Conservation (phyloP, 441 rosid genomes). For the Pelargonium myrrhifolium region DNA sequence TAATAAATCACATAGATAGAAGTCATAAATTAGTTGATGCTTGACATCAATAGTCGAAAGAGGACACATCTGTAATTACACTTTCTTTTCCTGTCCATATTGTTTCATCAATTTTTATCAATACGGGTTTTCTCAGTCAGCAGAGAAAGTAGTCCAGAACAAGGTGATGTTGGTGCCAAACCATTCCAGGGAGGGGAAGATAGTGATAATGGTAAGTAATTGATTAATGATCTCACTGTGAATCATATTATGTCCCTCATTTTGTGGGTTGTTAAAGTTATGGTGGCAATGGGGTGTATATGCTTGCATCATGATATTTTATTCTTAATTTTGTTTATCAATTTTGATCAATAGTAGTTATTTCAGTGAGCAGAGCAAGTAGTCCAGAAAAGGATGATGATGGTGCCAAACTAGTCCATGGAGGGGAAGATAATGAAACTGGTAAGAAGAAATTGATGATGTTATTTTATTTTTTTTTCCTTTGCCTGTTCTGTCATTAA, state of each 20-base stretch:
- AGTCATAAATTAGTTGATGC: not conserved
- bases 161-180: not conserved
- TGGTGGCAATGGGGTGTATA: not conserved
- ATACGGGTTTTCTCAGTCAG: constrained; percentile 7
- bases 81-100: not conserved
- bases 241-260: not conserved
- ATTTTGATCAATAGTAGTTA: not conserved
- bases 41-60: constrained; percentile 1
- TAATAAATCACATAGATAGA: not conserved
- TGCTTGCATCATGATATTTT: not conserved
- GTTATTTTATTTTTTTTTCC: constrained; percentile 1
- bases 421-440: not conserved
- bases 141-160: constrained; percentile 9
- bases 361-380: constrained; percentile 5
- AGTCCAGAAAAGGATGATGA: constrained; percentile 10
- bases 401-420: not conserved
- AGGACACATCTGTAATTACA: not conserved
- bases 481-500: constrained; percentile 8
- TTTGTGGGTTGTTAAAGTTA: not conserved
- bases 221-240: not conserved
- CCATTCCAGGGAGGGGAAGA: constrained; percentile 5
- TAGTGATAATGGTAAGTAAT: not conserved
- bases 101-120: constrained; percentile 2
- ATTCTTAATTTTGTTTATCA: not conserved
- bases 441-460: constrained; percentile 5